phyloP scores from a whole-genome alignment of 73 alveolate species.

The Blepharisma stoltei region DNA sequence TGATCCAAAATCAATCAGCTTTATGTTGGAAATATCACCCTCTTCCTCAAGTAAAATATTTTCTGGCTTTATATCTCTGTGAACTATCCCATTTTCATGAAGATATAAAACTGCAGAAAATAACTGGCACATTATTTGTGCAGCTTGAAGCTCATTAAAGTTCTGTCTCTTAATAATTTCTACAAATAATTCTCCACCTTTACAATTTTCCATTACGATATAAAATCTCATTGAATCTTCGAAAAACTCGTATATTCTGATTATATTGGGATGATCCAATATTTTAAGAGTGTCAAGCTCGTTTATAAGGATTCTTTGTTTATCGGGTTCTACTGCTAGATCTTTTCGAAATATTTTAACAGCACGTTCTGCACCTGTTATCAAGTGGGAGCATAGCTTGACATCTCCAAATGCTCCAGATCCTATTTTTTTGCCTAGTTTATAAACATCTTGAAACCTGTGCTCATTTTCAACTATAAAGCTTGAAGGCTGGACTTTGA shows the following conservation, averaged over 20 bases:
- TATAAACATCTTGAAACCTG: constrained; percentile 35
- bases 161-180: background rate
- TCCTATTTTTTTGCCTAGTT: constrained; percentile 43
- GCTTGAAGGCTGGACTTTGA: background rate
- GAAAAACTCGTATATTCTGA: constrained; percentile 31
- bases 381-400: constrained; percentile 31
- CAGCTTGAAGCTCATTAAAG: constrained; percentile 33
- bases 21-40: constrained; percentile 41
- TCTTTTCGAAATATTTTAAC: constrained; percentile 39
- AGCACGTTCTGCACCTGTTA: constrained; percentile 41
- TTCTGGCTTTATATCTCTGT: constrained; percentile 59
- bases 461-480: background rate
- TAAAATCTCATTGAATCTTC: constrained; percentile 36
- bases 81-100: constrained; percentile 47
- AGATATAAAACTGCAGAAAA: constrained; percentile 38
- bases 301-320: background rate
- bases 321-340: background rate
- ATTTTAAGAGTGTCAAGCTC: constrained; percentile 31
- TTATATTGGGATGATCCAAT: constrained; percentile 38
- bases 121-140: constrained; percentile 29
- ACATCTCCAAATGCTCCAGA: constrained; percentile 49
- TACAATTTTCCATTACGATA: constrained; percentile 34
- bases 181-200: constrained; percentile 35
- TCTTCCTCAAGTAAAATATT: constrained; percentile 52
- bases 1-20: constrained; percentile 32